A percentile compares a stretch with the other conserved stretches of the same genome.
Conservation (phyloP, 768 basidiomycete genomes). For the Suillus subalutaceus region DNA sequence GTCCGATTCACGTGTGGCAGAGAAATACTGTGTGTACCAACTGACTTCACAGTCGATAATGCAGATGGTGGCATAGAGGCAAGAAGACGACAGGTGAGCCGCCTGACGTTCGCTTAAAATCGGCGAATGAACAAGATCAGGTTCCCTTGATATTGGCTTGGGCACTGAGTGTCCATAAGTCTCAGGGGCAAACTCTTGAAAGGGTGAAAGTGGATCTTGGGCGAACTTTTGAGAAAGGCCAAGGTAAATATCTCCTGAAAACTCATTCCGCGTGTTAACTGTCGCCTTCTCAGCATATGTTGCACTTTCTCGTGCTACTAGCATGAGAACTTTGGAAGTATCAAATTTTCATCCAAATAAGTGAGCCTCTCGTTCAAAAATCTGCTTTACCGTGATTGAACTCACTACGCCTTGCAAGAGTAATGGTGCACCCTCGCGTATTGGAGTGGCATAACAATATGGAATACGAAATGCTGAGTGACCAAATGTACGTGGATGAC, state of each 20-base stretch:
- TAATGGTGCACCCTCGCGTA: slow-evolving; percentile 66
- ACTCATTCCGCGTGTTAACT: neutral
- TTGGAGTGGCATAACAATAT: slow-evolving; percentile 54
- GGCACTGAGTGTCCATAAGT: slow-evolving; percentile 89
- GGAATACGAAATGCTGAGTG: slow-evolving; percentile 19
- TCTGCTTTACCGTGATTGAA: neutral
- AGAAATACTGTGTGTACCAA: slow-evolving; percentile 51
- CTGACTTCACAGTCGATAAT: slow-evolving; percentile 66
- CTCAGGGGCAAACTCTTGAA: slow-evolving; percentile 87
- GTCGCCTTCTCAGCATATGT: slow-evolving; percentile 54
- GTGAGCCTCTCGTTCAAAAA: slow-evolving; percentile 37
- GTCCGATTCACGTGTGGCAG: slow-evolving; percentile 58
- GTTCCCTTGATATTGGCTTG: slow-evolving; percentile 75
- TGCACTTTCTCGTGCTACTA: slow-evolving; percentile 73
- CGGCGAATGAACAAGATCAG: slow-evolving; percentile 32
- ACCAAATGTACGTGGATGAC: slow-evolving; percentile 20
- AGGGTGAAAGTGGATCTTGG: slow-evolving; percentile 80
- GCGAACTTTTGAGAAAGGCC: slow-evolving; percentile 78
- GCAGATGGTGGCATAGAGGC: slow-evolving; percentile 63
- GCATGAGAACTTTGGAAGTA: slow-evolving; percentile 66
- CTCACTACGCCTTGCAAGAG: slow-evolving; percentile 39
- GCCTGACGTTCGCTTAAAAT: slow-evolving; percentile 53
- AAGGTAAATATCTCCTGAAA: slow-evolving; percentile 47
- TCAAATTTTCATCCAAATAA: slow-evolving; percentile 61
- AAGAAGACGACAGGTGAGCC: slow-evolving; percentile 54